Base-by-base conservation (phyloP, 2,329 filamentous ascomycete genomes). In the Exophiala bonariae region DNA sequence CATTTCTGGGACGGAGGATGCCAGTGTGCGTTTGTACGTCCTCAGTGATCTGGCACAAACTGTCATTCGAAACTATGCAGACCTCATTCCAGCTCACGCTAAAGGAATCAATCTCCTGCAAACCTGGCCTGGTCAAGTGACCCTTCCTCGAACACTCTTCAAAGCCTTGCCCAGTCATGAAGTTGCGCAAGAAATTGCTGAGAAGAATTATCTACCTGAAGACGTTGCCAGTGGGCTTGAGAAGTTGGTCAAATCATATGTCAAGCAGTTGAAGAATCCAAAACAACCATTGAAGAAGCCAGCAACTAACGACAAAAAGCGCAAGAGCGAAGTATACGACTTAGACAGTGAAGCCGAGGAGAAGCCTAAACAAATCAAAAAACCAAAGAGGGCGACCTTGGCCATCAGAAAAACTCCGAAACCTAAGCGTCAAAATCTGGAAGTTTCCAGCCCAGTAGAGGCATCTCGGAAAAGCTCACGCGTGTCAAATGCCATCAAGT, bases 1-100 rank as follows among this genome's bases (percentile, higher is more conserved):
- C 10, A 82, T 97, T 50, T 78, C 80, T 18, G 79, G 67, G 36
- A 82, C 44, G 6, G 66, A 71, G 20, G 60, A 65, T 17, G 66
- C 72, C 8, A 69, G 64, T n/a, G 64, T 63, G 20, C 65, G 69
- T 52, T 76, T 99, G 1, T 95, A 96, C 64, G 83, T 91, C 4
- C 71, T 99, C 30, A 91, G 89, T 41, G 93, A 99, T 66, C 78
- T 99, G 8, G 83, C 91, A 0, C 88, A 93, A 66, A 80, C 84
- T 3, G 78, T 92, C 10, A 86, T 96, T 49, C 82, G 89, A 38
- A 85, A 86, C 57, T 99, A 87, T 76, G 88, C 93, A 64, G 90
- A 96, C 54, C 80, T 85, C 58, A 88, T 87, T 63, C 85, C 84
- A 33, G 96, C 92, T 85, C 70, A 72, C 41, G 68, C 71, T 44